phyloP scores from a whole-genome alignment of 2,329 filamentous ascomycete genomes.

The Camptophora hylomeconis region DNA sequence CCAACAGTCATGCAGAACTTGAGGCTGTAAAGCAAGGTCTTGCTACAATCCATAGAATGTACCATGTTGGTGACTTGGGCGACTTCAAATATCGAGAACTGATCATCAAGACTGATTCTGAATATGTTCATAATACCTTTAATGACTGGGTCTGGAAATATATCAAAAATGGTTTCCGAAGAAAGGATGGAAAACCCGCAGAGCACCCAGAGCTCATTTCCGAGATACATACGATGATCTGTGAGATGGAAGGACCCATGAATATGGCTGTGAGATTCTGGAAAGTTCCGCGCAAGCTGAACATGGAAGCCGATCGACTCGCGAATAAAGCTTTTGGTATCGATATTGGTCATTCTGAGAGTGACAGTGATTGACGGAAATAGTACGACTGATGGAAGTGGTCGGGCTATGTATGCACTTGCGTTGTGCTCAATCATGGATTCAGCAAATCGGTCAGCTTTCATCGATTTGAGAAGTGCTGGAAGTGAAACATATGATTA shows the following conservation, averaged over 20 bases:
- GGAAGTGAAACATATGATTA: no score
- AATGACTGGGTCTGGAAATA: constrained; percentile 33
- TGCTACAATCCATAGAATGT: constrained; percentile 8
- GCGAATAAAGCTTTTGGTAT: no score
- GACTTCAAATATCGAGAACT: constrained; percentile 26
- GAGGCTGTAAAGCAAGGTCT: constrained; percentile 41
- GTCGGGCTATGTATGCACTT: no score
- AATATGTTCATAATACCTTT: constrained; percentile 36
- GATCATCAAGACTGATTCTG: constrained; percentile 42
- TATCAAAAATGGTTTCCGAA: constrained; percentile 35
- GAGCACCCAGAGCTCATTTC: constrained; percentile 44
- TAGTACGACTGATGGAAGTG: no score
- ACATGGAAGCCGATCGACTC: no score
- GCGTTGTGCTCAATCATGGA: no score
- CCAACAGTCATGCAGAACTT: constrained; percentile 43
- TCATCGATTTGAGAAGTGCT: no score
- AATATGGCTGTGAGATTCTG: constrained; percentile 34
- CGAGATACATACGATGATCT: constrained; percentile 25
- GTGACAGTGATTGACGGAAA: no score
- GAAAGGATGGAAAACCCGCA: constrained; percentile 21
- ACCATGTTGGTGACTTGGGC: constrained; percentile 8
- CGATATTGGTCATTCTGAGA: no score
- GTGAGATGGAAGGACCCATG: constrained; percentile 23
- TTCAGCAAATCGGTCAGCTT: no score
- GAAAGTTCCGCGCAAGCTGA: no score